These are phyloP conservation scores for Neonectria magnoliae DNA, from an alignment of 2,329 filamentous ascomycete genomes.

Conservation along the genomic window DNA sequence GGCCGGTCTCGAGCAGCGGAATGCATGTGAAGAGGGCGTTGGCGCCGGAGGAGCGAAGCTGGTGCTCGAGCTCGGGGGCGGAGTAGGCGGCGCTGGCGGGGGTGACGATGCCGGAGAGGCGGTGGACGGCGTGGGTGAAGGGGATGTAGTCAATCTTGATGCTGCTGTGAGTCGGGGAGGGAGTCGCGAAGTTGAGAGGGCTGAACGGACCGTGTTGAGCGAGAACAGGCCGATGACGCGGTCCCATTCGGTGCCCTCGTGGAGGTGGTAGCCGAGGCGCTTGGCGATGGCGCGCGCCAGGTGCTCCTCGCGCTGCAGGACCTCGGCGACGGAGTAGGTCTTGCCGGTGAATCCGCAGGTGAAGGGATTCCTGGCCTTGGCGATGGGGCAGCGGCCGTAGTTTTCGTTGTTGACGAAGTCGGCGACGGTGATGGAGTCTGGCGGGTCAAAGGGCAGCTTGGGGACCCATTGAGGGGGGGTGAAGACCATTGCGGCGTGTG, in stretches of 20 bases:
- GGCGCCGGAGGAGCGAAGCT: constrained; percentile 74
- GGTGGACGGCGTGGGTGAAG: constrained; percentile 77
- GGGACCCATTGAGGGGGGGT: constrained; percentile 70
- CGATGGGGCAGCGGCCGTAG: constrained; percentile 72
- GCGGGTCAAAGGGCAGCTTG: constrained; percentile 67
- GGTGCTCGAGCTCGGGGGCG: constrained; percentile 74
- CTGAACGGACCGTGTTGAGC: constrained; percentile 74
- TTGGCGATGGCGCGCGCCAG: constrained; percentile 75
- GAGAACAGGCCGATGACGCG: constrained; percentile 81
- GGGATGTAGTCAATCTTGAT: constrained; percentile 77
- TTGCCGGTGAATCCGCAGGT: constrained; percentile 80
- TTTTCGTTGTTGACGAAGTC: constrained; percentile 81
- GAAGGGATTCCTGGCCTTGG: constrained; percentile 74
- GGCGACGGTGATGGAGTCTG: constrained; percentile 77
- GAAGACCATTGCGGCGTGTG: constrained; percentile 60
- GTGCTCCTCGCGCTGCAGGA: constrained; percentile 71
- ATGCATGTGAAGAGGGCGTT: constrained; percentile 78
- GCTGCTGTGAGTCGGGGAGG: background rate
- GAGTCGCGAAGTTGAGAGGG: background rate
- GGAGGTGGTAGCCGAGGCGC: constrained; percentile 76
- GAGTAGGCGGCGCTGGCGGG: constrained; percentile 82
- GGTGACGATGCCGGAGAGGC: constrained; percentile 77
- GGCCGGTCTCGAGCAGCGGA: constrained; percentile 70
- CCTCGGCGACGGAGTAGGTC: constrained; percentile 70
- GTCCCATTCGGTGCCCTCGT: constrained; percentile 80